Percentiles rank a stretch among this genome's conserved stretches.
These are phyloP conservation scores for Penicillium riverlandense DNA, from an alignment of 495 filamentous ascomycete genomes.

Conservation along the genomic window DNA sequence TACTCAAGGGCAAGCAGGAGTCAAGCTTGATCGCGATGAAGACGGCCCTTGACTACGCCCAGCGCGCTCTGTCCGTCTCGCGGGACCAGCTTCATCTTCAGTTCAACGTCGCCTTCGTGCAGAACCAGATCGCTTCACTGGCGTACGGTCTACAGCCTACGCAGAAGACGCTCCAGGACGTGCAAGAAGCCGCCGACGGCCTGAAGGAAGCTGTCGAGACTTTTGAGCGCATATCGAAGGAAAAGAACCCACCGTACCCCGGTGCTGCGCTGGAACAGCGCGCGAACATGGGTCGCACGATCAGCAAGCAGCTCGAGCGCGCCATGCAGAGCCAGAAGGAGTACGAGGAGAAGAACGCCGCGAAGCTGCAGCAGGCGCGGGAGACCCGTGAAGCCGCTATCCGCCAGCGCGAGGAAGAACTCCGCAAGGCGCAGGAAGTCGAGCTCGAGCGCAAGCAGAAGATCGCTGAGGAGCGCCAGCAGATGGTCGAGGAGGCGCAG, in stretches of 20 bases:
- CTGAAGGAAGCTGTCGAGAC: slow-evolving; percentile 83
- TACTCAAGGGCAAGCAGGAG: slow-evolving; percentile 77
- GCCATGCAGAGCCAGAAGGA: slow-evolving; percentile 76
- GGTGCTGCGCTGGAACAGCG: slow-evolving; percentile 84
- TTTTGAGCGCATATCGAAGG: slow-evolving; percentile 71
- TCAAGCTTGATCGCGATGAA: slow-evolving; percentile 74
- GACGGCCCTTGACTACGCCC: slow-evolving; percentile 77
- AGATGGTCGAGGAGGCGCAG: slow-evolving; percentile 68
- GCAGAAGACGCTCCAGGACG: slow-evolving; percentile 69
- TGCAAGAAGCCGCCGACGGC: slow-evolving; percentile 70
- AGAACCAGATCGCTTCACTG: slow-evolving; percentile 81
- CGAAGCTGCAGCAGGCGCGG: slow-evolving; percentile 69
- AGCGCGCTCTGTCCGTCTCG: slow-evolving; percentile 70
- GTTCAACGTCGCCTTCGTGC: slow-evolving; percentile 97
- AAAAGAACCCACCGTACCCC: slow-evolving; percentile 85
- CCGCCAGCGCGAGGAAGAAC: slow-evolving; percentile 63
- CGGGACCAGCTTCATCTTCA: slow-evolving; percentile 84
- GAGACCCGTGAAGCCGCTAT: slow-evolving; percentile 71
- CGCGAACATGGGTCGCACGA: slow-evolving; percentile 94
- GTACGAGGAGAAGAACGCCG: slow-evolving; percentile 89
- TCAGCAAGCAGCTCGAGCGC: slow-evolving; percentile 81
- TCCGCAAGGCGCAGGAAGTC: slow-evolving; percentile 53
- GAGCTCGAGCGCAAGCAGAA: slow-evolving; percentile 65
- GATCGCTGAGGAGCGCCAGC: slow-evolving; percentile 74
- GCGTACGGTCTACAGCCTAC: slow-evolving; percentile 67